Base-by-base conservation (phyloP, 2,329 filamentous ascomycete genomes). In the Cucurbitaria berberidis region DNA sequence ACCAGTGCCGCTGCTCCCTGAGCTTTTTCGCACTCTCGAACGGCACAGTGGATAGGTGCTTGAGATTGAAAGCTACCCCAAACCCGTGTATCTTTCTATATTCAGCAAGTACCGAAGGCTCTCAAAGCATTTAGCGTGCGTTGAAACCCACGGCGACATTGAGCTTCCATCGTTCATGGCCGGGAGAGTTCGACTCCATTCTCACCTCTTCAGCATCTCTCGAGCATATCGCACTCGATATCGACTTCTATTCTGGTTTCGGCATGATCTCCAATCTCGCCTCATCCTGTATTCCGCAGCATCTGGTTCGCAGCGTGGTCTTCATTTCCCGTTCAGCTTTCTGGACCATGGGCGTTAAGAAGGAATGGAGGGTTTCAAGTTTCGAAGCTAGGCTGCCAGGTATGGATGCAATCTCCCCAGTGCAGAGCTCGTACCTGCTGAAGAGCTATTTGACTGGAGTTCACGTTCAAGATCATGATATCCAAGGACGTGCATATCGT, bases 301-400 rank as follows among this genome's bases (percentile, higher is more conserved):
- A 41, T 53, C 50, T 51, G 44, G 46, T 54, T 54, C 46, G 47
- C 47, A 29, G 21, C 49, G 43, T 39, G 38, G 24, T 45, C 34
- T 32, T 43, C 24, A 43, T n/a, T 13, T 38, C 18, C 18, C 22
- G 35, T 26, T 32, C 19, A 19, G 26, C 18, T 46, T 47, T 42
- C 21, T 24, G 10, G 36, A 21, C 22, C 21, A 39, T 24, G 5
- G 18, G 39, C 45, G 50, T 40, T 43, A 48, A 40, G 50, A 26
- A 30, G 45, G 22, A 44, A 41, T 48, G 3, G 38, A 22, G 36
- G 53, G 51, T 51, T 54, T 53, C 51, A 57, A 13, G 18, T 53
- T 45, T 18, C n/a, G n/a, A n/a, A n/a, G n/a, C n/a, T n/a, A n/a
- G n/a, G n/a, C n/a, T n/a, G n/a, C n/a, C n/a, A n/a, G n/a, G n/a